Base-by-base conservation (phyloP, 257 asterid species). In the Verbena officinalis region DNA sequence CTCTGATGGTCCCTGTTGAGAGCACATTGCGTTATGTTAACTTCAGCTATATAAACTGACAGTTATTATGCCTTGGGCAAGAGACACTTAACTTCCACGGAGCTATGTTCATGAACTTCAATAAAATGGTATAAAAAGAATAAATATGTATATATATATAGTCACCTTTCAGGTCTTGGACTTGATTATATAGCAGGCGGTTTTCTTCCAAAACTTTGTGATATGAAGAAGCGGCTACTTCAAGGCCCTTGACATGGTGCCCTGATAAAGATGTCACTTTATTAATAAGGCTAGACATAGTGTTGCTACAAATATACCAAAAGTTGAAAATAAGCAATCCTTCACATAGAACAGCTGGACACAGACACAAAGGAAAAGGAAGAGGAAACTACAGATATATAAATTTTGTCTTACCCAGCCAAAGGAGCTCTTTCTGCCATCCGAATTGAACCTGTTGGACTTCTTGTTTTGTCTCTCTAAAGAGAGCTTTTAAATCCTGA, bases 101-200 rank as follows among this genome's bases (percentile, higher is more conserved):
- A 38, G 24, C 44, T 52, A 23, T 48, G 65, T 45, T 33, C 21
- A 51, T 1, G 27, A 53, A 27, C 19, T 27, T 58, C 16, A 4
- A 17, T 20, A 19, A 67, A 59, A 73, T 56, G 19, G 2, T 45
- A 3, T 17, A 68, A 74, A 45, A 38, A 2, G 9, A 36, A 36
- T 4, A 4, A 36, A 36, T 2, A 36, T 36, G 10, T 4, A 36
- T 4, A 4, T 2, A 36, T 2, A 36, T 36, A 9, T 4, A 9
- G 7, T 61, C 43, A 84, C 98, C 98, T 91, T 84, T 91, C 40
- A 91, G 90, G 65, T 91, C 98, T 75, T 91, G 96, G 52, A 91
- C 91, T 85, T 86, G 95, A 83, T 88, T 91, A 77, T 86, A 91
- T 46, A 91, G 96, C 31, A 71, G 17, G 4, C 96, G 96, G 57